A percentile compares a stretch with the other conserved stretches of the same genome.
phyloP scores from a whole-genome alignment of 768 basidiomycete species.

The Pulveroboletus ravenelii region DNA sequence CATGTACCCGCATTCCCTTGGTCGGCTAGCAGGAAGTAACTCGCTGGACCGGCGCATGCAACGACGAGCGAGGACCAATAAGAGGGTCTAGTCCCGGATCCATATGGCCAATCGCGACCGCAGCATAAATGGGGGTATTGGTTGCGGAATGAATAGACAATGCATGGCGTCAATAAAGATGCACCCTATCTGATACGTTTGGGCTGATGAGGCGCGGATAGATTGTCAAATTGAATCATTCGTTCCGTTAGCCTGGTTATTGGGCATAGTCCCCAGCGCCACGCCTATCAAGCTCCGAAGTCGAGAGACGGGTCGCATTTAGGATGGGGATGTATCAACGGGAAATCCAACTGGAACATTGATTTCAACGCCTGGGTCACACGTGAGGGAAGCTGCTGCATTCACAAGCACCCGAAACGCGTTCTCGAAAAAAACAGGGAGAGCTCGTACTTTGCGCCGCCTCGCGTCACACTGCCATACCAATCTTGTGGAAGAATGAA shows the following conservation, averaged over 20 bases:
- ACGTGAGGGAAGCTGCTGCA: neutral
- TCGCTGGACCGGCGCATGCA: neutral
- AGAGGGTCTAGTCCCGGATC: neutral
- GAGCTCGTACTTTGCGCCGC: conserved; percentile 18
- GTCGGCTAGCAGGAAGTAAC: neutral
- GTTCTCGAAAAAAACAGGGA: conserved; percentile 1
- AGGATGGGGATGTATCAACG: neutral
- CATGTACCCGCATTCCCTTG: neutral
- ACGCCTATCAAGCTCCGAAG: neutral
- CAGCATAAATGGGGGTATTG: neutral
- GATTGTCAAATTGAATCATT: neutral
- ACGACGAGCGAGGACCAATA: neutral
- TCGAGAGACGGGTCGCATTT: neutral
- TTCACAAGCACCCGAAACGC: neutral
- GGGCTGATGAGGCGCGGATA: neutral
- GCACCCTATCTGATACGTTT: neutral
- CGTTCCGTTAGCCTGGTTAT: neutral
- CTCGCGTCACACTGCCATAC: neutral
- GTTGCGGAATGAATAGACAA: neutral
- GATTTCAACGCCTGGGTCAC: neutral
- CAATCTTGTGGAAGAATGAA: neutral
- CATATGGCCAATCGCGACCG: neutral
- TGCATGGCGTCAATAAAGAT: neutral
- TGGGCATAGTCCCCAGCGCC: neutral
- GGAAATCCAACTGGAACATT: too few species aligned